Evolutionary conservation across 1,284 basidiomycete species (phyloP).

Genomic region (Ganoderma sinense): DNA sequence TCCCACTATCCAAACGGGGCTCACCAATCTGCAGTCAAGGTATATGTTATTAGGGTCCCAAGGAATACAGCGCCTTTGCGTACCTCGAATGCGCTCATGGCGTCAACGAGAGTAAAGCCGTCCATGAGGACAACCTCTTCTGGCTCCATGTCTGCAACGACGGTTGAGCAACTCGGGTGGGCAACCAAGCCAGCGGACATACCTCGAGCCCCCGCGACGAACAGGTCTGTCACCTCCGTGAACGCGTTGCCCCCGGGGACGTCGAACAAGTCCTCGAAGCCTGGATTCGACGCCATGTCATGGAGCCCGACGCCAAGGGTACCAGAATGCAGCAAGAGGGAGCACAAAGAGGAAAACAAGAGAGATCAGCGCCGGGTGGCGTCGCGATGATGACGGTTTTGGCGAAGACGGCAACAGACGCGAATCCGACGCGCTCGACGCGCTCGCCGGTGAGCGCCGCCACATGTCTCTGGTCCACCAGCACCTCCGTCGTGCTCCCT

Average conservation of each 20-base stretch:
- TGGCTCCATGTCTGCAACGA: constrained; percentile 64
- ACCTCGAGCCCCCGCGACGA: constrained; percentile 50
- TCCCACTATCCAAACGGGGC: constrained; percentile 87
- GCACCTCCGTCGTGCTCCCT: constrained; percentile 22
- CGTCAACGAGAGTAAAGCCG: constrained; percentile 79
- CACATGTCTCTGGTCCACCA: constrained; percentile 25
- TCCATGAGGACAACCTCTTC: constrained; percentile 75
- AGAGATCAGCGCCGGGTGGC: not conserved
- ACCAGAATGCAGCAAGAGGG: not conserved
- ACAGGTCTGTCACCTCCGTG: constrained; percentile 64
- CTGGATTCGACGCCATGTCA: constrained; percentile 26
- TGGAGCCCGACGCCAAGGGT: not conserved
- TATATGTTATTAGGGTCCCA: constrained; percentile 4
- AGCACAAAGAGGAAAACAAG: constrained; percentile 4
- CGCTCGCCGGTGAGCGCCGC: constrained; percentile 4
- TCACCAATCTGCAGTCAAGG: constrained; percentile 77
- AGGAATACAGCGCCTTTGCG: constrained; percentile 29
- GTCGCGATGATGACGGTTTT: constrained; percentile 11
- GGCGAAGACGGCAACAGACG: constrained; percentile 7
- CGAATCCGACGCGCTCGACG: constrained; percentile 18
- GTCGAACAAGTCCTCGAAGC: constrained; percentile 32
- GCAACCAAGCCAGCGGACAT: not conserved
- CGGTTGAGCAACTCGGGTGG: constrained; percentile 6
- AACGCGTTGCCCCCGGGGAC: constrained; percentile 65
- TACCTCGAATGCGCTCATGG: constrained; percentile 91